These are phyloP conservation scores for Knufia petricola DNA, from an alignment of 2,329 filamentous ascomycete genomes.

Conservation along the genomic window DNA sequence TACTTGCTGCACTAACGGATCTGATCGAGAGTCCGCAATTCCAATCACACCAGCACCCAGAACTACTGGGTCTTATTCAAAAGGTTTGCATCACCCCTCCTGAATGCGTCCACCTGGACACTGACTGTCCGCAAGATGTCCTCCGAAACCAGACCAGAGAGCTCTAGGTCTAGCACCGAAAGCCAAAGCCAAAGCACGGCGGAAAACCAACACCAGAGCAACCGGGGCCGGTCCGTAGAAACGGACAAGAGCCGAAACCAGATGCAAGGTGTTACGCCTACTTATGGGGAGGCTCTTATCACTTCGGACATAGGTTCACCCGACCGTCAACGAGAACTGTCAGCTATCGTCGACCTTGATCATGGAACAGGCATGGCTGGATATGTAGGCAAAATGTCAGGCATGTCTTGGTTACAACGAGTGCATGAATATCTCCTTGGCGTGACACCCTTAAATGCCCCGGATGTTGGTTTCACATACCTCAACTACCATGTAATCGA, in stretches of 20 bases:
- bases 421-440: slow-evolving; percentile 6
- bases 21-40: slow-evolving; percentile 11
- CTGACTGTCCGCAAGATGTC: slow-evolving; percentile 9
- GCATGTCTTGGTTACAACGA: slow-evolving; percentile 20
- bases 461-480: slow-evolving; percentile 2
- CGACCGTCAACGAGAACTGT: slow-evolving; percentile 12
- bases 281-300: not conserved
- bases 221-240: not conserved
- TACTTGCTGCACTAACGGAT: slow-evolving; percentile 12
- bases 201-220: no score
- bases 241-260: not conserved
- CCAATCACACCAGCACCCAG: slow-evolving; percentile 11
- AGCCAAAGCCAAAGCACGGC: not conserved
- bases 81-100: slow-evolving; percentile 10
- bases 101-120: not conserved
- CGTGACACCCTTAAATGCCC: not conserved
- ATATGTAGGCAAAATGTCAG: slow-evolving; percentile 19
- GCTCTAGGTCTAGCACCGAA: not conserved
- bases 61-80: slow-evolving; percentile 13
- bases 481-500: slow-evolving; percentile 9
- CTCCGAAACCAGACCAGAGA: slow-evolving; percentile 5
- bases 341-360: slow-evolving; percentile 12
- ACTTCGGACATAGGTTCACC: slow-evolving; percentile 14
- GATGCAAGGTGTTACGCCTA: not conserved
- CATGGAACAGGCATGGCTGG: slow-evolving; percentile 14